Evolutionary conservation across 2,329 filamentous ascomycete genomes (phyloP), one percentile per base, ranked within the genome.

Genomic region (Xylariales sp.): DNA sequence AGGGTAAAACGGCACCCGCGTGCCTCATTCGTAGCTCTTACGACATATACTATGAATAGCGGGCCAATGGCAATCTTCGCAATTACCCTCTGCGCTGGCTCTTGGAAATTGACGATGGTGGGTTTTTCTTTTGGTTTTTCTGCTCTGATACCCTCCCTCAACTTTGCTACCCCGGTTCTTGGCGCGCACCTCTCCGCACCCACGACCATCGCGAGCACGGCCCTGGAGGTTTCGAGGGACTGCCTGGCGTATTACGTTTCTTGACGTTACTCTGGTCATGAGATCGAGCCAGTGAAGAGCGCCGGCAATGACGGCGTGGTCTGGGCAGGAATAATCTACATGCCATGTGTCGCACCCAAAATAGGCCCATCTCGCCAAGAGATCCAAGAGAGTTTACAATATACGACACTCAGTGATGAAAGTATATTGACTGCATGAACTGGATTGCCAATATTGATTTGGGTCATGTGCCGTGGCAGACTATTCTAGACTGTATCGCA

Each of bases 11-110:
- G 69, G 68, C 71, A 61, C 34, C 65, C 61, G 67, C 5, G 65
- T 39, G 58, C 62, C 65, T 61, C 54, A 57, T 61, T 69, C 49
- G 62, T 54, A 53, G 64, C 66, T 66, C 58, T 67, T 68, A 58
- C 69, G 64, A 69, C 65, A 54, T 69, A 57, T 56, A 36, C 68
- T 73, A 75, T 71, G 72, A 73, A 74, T 75, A 72, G 65, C 63
- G 67, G 68, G 56, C 71, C 68, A 74, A 74, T 72, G 45, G 64
- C 67, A 50, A 46, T 63, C 49, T 8, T 62, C 64, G 34, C 48
- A 62, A 67, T 67, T 64, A 45, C 30, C 36, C 48, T 57, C 43
- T 52, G 28, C 8, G 39, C 32, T 12, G 30, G 16, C 23, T 18
- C 32, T 9, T 52, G 36, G 46, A 55, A 55, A 23, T 23, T 61